phyloP scores from a whole-genome alignment of 257 asterid genomes.

The Scutellaria galericulata region DNA sequence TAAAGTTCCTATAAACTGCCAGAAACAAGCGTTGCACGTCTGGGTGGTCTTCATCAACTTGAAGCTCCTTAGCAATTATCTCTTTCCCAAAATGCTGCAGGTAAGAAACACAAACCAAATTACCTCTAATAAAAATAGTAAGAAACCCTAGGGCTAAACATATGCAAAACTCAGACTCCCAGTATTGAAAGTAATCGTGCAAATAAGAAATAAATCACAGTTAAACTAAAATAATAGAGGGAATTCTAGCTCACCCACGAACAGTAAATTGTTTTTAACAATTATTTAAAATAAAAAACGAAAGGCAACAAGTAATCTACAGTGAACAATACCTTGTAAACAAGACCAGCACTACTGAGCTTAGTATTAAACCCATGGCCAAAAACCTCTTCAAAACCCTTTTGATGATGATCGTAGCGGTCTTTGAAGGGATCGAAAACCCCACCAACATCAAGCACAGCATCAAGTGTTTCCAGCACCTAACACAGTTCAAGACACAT shows the following conservation, averaged over 20 bases:
- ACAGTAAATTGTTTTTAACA: background rate
- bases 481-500: constrained; percentile 42
- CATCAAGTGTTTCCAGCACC: constrained; percentile 86
- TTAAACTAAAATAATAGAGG: constrained; percentile 13
- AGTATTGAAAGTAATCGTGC: background rate
- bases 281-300: background rate
- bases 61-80: constrained; percentile 86
- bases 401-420: constrained; percentile 89
- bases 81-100: constrained; percentile 89
- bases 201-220: background rate
- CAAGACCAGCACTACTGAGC: constrained; percentile 97
- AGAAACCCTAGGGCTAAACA: constrained; percentile 1
- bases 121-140: background rate
- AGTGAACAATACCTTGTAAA: constrained; percentile 65
- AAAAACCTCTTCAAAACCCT: constrained; percentile 83
- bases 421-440: constrained; percentile 70
- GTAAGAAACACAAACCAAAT: constrained; percentile 27
- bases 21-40: constrained; percentile 78
- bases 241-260: background rate
- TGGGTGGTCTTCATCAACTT: constrained; percentile 73
- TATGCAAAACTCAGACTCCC: background rate
- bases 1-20: constrained; percentile 85
- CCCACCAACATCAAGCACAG: constrained; percentile 95
- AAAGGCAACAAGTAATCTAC: background rate
- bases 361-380: constrained; percentile 85